Percentiles rank a stretch among this genome's conserved stretches.
Conservation (phyloP, 73 alveolate genomes). For the Tetrahymena elliotti region DNA sequence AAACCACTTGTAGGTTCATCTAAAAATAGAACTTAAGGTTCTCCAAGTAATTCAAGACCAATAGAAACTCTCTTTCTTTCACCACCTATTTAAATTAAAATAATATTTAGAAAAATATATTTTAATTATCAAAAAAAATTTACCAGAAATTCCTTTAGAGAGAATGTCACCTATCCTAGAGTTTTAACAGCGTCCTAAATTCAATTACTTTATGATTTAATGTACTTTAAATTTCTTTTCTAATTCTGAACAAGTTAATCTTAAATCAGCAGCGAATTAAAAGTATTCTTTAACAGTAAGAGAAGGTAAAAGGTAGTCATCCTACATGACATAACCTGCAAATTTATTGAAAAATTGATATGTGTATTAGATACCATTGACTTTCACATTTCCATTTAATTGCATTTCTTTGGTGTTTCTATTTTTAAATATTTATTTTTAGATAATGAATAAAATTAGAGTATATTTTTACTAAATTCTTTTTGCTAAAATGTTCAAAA, state of each 20-base stretch:
- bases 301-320: not conserved
- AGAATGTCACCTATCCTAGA: not conserved
- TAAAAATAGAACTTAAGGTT: not conserved
- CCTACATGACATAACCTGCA: not conserved
- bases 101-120: not conserved
- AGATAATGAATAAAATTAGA: not conserved
- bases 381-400: not conserved
- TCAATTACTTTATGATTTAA: not conserved
- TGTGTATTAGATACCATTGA: not conserved
- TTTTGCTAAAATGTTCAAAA: not conserved
- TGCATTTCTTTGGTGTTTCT: not conserved
- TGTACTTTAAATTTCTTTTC: not conserved
- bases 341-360: not conserved
- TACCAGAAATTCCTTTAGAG: not conserved
- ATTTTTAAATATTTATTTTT: not conserved
- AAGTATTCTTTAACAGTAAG: not conserved
- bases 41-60: not conserved
- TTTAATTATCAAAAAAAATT: not conserved
- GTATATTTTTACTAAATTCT: not conserved
- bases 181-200: not conserved
- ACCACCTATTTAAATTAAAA: not conserved
- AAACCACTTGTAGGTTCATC: not conserved
- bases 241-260: not conserved
- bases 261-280: not conserved
- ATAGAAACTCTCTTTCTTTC: not conserved